Evolutionary conservation across 2,329 filamentous ascomycete species (phyloP).

Genomic region (Aspergillus intermedius): DNA sequence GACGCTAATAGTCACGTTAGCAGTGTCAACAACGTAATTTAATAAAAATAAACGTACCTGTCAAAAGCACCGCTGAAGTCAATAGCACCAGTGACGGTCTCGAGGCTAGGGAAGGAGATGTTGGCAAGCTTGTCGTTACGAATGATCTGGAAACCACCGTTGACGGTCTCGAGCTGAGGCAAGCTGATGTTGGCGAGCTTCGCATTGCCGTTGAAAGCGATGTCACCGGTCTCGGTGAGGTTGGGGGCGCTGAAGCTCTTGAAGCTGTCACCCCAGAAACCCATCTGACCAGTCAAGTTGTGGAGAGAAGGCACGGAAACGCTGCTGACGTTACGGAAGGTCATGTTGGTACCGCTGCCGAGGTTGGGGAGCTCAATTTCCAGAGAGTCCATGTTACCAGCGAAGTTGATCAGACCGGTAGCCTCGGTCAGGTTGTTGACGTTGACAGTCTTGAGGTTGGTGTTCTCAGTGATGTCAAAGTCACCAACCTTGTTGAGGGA

Average conservation of each 20-base stretch:
- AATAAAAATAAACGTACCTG: conserved; percentile 52
- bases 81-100: conserved; percentile 69
- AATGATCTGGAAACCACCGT: conserved; percentile 75
- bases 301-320: conserved; percentile 68
- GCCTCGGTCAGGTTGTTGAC: conserved; percentile 71
- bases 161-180: conserved; percentile 60
- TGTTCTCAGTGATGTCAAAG: conserved; percentile 88
- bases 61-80: conserved; percentile 80
- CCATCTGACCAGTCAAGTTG: conserved; percentile 69
- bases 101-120: conserved; percentile 62
- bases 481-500: conserved; percentile 65
- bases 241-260: conserved; percentile 40
- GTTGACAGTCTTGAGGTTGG: conserved; percentile 65
- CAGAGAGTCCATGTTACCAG: conserved; percentile 71
- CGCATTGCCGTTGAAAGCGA: conserved; percentile 53
- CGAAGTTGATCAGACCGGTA: conserved; percentile 62
- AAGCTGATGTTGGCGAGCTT: conserved; percentile 67
- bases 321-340: conserved; percentile 70
- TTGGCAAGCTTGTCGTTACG: conserved; percentile 73
- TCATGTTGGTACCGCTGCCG: conserved; percentile 69
- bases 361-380: conserved; percentile 72
- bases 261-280: conserved; percentile 69
- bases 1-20: conserved; percentile 52
- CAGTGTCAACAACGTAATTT: conserved; percentile 25
- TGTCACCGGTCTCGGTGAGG: conserved; percentile 43